Evolutionary conservation across 306 rosid genomes (phyloP).

Genomic region (Pachyrhizus erosus): DNA sequence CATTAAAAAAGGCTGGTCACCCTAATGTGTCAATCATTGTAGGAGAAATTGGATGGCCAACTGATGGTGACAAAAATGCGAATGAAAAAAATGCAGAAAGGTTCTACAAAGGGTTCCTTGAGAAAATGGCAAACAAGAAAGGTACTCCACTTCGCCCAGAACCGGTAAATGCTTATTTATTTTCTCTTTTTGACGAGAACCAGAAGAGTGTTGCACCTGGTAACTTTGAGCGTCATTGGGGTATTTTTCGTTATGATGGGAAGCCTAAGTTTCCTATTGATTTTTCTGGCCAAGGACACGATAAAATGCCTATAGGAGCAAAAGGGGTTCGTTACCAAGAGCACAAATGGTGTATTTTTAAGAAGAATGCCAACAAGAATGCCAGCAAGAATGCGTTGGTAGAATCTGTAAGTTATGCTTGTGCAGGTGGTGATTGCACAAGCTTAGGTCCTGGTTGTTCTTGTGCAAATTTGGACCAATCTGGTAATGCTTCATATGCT

Average conservation of each 20-base stretch:
- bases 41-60: slow-evolving; percentile 96
- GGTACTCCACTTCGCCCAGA: slow-evolving; percentile 66
- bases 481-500: slow-evolving; percentile 61
- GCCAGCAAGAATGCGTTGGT: neutral
- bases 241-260: slow-evolving; percentile 70
- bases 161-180: slow-evolving; percentile 50
- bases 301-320: slow-evolving; percentile 53
- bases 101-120: slow-evolving; percentile 69
- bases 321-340: slow-evolving; percentile 72
- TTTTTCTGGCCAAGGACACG: slow-evolving; percentile 55
- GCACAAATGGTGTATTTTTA: slow-evolving; percentile 61
- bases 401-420: slow-evolving; percentile 51
- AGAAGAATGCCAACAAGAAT: neutral
- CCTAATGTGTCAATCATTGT: slow-evolving; percentile 52
- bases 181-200: slow-evolving; percentile 71
- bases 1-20: slow-evolving; percentile 58
- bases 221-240: slow-evolving; percentile 89
- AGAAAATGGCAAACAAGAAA: slow-evolving; percentile 53
- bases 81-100: slow-evolving; percentile 47
- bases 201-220: slow-evolving; percentile 70
- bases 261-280: slow-evolving; percentile 69
- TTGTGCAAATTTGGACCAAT: slow-evolving; percentile 45
- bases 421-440: slow-evolving; percentile 64
- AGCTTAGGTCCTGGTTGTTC: slow-evolving; percentile 50
- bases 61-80: slow-evolving; percentile 64